A percentile compares a stretch with the other conserved stretches of the same genome.
Evolutionary conservation across 1,284 basidiomycete species (phyloP).

Genomic region (Boletus sp.): DNA sequence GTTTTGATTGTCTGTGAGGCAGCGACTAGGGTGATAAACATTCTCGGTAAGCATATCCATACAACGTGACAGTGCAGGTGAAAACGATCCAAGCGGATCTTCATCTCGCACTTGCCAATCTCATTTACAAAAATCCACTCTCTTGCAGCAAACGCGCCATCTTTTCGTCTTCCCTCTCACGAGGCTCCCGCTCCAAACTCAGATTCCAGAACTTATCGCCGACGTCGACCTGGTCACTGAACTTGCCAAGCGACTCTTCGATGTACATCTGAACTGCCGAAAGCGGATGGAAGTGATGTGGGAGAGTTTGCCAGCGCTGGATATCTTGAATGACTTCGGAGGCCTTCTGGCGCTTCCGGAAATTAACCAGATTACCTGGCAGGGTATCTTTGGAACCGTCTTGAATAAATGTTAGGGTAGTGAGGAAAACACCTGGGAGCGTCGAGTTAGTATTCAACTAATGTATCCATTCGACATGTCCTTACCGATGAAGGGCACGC

Average conservation of each 20-base stretch:
- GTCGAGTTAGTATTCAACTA: conserved; percentile 2
- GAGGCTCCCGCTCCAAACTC: conserved; percentile 83
- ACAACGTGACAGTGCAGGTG: conserved; percentile 19
- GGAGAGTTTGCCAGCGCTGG: conserved; percentile 89
- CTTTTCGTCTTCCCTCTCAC: conserved; percentile 91
- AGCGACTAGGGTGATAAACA: conserved; percentile 10
- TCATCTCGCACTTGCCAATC: neutral
- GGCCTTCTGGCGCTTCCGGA: conserved; percentile 90
- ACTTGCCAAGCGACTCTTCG: conserved; percentile 70
- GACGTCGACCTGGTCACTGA: conserved; percentile 57
- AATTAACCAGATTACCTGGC: conserved; percentile 85
- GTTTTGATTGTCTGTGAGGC: conserved; percentile 1
- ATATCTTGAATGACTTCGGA: conserved; percentile 96
- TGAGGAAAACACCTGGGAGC: conserved; percentile 83
- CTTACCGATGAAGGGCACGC: conserved; percentile 95
- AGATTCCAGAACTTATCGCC: conserved; percentile 81
- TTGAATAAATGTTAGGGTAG: conserved; percentile 94
- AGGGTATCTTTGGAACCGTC: conserved; percentile 94
- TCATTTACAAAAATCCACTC: conserved; percentile 72
- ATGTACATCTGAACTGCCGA: conserved; percentile 72
- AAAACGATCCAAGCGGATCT: conserved; percentile 1
- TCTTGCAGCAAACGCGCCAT: conserved; percentile 86
- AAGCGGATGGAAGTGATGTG: conserved; percentile 81
- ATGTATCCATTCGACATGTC: conserved; percentile 8
- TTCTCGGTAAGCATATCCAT: conserved; percentile 17